A percentile compares a stretch with the other conserved stretches of the same genome.
phyloP scores from a whole-genome alignment of 2,329 filamentous ascomycete genomes.

The Ceratocystiopsis brevicomis region DNA sequence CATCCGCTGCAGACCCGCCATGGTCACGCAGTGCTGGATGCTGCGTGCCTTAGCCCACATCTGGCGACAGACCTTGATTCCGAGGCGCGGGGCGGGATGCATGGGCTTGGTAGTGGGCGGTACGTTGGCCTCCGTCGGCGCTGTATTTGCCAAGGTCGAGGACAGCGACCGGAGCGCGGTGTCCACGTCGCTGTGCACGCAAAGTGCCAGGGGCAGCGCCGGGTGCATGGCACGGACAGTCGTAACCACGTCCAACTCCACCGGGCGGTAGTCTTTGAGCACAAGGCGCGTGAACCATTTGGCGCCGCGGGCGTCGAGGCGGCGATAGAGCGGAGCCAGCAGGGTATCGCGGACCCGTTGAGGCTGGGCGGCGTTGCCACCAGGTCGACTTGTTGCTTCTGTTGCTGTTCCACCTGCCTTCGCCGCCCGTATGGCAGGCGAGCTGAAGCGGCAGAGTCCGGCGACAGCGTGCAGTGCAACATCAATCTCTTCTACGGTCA shows the following conservation, averaged over 20 bases:
- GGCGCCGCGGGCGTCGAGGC: constrained; percentile 46
- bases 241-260: constrained; percentile 37
- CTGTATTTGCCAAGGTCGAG: too few relatives aligned
- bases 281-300: constrained; percentile 79
- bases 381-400: not conserved
- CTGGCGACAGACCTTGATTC: constrained; percentile 45
- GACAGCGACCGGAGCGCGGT: constrained; percentile 22
- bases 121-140: too few relatives aligned
- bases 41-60: constrained; percentile 47
- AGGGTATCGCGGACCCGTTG: constrained; percentile 13
- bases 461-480: constrained; percentile 45
- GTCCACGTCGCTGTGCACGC: constrained; percentile 49
- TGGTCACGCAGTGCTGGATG: constrained; percentile 54
- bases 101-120: constrained; percentile 2
- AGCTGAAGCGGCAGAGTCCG: constrained; percentile 50
- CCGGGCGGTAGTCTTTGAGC: constrained; percentile 54
- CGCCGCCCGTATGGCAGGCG: constrained; percentile 33
- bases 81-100: constrained; percentile 30
- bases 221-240: constrained; percentile 47
- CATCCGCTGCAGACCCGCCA: constrained; percentile 38
- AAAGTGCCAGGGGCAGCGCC: constrained; percentile 48
- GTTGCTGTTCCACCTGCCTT: not conserved
- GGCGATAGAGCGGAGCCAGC: constrained; percentile 37
- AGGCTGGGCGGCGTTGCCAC: constrained; percentile 1
- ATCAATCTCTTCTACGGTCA: constrained; percentile 60